Evolutionary conservation across 306 rosid species (phyloP).

Genomic region (Pachyrhizus erosus): DNA sequence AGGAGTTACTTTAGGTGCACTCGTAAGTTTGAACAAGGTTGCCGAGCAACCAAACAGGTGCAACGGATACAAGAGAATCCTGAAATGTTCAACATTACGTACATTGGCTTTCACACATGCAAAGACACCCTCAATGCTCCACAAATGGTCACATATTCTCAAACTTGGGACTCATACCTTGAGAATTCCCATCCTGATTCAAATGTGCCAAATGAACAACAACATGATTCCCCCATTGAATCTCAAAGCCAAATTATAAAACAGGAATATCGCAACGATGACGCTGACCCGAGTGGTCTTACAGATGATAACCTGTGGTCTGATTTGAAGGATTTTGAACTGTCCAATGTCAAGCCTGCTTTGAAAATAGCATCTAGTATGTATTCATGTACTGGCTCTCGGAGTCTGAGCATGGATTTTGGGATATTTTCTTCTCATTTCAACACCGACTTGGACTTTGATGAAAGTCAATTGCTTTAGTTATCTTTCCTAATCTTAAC

Average conservation of each 20-base stretch:
- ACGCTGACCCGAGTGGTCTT: constrained; percentile 40
- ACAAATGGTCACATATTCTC: constrained; percentile 49
- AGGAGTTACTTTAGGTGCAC: constrained; percentile 90
- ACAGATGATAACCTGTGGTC: constrained; percentile 57
- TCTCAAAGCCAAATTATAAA: constrained; percentile 38
- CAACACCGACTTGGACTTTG: constrained; percentile 42
- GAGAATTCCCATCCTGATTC: constrained; percentile 37
- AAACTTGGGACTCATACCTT: constrained; percentile 34
- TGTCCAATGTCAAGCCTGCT: constrained; percentile 37
- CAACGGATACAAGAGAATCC: constrained; percentile 61
- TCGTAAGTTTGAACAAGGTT: constrained; percentile 68
- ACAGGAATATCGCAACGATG: constrained; percentile 47
- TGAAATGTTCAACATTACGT: constrained; percentile 55
- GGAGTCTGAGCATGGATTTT: constrained; percentile 38
- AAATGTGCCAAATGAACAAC: constrained; percentile 20
- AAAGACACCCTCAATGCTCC: constrained; percentile 47
- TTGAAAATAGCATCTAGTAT: constrained; percentile 31
- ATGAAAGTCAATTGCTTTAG: constrained; percentile 35
- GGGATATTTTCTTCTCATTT: constrained; percentile 47
- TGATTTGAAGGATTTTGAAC: constrained; percentile 58
- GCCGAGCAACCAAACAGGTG: constrained; percentile 74
- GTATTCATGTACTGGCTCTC: constrained; percentile 48
- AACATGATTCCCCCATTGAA: not conserved
- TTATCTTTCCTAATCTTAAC: not conserved
- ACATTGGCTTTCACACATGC: constrained; percentile 85